These are phyloP conservation scores for Dioscorea dumetorum DNA, from an alignment of 106 monocot species.

Conservation along the genomic window DNA sequence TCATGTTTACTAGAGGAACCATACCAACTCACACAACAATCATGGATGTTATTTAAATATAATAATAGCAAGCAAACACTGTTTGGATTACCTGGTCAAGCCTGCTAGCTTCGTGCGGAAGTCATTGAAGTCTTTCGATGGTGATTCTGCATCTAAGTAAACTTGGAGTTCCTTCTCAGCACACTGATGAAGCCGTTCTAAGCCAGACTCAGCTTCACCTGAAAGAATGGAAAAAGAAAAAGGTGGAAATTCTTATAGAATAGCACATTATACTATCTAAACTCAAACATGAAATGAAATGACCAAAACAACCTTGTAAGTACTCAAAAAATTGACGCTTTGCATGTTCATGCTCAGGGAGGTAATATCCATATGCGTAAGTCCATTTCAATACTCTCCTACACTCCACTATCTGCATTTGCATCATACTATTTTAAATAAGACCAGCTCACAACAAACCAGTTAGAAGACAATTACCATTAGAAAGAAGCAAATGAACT, in stretches of 20 bases:
- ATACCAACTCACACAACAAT: neutral
- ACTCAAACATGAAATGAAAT: neutral
- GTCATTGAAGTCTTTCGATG: slow-evolving; percentile 74
- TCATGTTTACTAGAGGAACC: neutral
- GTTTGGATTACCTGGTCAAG: slow-evolving; percentile 60
- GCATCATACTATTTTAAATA: neutral
- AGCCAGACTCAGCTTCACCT: slow-evolving; percentile 93
- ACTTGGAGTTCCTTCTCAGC: slow-evolving; percentile 79
- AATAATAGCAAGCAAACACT: too few relatives aligned
- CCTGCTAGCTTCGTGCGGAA: slow-evolving; percentile 84
- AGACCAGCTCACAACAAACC: neutral
- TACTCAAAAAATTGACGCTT: slow-evolving; percentile 96
- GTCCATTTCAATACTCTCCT: slow-evolving; percentile 97
- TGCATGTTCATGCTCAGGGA: slow-evolving; percentile 83
- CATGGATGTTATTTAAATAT: neutral
- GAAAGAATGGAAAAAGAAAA: neutral
- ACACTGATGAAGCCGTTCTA: slow-evolving; percentile 94
- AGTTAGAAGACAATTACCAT: neutral
- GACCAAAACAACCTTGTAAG: slow-evolving; percentile 63
- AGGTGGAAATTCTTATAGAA: neutral
- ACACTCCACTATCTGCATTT: slow-evolving; percentile 88
- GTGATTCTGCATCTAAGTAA: slow-evolving; percentile 52
- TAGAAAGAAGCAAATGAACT: neutral
- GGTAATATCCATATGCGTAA: slow-evolving; percentile 94
- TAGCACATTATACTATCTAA: neutral